These are phyloP conservation scores for Platanthera zijinensis DNA, from an alignment of 106 monocot genomes.

Conservation along the genomic window DNA sequence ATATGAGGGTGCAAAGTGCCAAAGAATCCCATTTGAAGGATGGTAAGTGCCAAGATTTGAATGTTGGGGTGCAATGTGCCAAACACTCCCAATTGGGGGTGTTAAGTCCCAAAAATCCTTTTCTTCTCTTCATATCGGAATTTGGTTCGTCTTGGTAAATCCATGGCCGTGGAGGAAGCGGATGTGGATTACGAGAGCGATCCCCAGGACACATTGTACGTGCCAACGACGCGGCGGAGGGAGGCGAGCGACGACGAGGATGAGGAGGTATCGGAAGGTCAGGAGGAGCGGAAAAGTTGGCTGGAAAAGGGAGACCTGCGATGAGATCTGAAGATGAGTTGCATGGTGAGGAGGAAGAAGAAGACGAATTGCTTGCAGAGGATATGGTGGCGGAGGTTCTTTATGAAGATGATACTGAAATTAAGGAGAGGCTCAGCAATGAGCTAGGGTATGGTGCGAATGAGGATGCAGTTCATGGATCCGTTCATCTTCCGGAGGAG, in stretches of 20 bases:
- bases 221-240: constrained; percentile 53
- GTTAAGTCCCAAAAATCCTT: too few species aligned
- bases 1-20: too few species aligned
- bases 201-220: constrained; percentile 61
- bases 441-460: background rate
- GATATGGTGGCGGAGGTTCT: constrained; percentile 27
- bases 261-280: constrained; percentile 20
- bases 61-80: too few species aligned
- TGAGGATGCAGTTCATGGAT: background rate
- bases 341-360: constrained; percentile 25
- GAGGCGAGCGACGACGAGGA: constrained; percentile 80
- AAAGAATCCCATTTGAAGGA: too few species aligned
- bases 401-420: constrained; percentile 11
- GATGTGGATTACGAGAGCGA: constrained; percentile 82
- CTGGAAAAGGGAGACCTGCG: constrained; percentile 16
- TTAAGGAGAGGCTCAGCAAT: background rate
- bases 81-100: too few species aligned
- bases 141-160: too few species aligned
- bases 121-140: too few species aligned
- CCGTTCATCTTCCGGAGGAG: background rate
- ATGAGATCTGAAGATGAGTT: constrained; percentile 56
- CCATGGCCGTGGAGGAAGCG: constrained; percentile 13
- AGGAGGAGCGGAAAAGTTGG: constrained; percentile 8
- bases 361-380: constrained; percentile 16
- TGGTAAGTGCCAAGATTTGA: too few species aligned